Percentiles rank a stretch among this genome's conserved stretches.
phyloP scores from a whole-genome alignment of 495 filamentous ascomycete species.

The Poronia punctata region DNA sequence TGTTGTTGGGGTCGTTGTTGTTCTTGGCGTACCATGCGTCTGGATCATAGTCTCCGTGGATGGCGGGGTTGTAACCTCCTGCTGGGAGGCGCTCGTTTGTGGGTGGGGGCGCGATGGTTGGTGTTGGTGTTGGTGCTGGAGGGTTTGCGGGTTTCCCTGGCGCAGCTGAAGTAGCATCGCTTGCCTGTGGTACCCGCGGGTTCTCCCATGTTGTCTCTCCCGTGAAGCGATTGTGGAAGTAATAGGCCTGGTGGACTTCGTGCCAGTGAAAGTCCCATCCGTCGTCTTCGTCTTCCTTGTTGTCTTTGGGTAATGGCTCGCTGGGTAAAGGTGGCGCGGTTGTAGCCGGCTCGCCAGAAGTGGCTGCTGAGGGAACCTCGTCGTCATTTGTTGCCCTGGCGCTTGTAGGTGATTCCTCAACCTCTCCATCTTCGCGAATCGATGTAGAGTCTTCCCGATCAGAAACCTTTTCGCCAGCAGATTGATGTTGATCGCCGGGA shows the following conservation, averaged over 20 bases:
- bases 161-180: conserved; percentile 28
- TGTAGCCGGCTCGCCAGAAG: too few species aligned
- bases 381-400: conserved; percentile 3
- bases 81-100: conserved; percentile 25
- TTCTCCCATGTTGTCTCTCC: conserved; percentile 80
- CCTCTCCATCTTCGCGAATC: too few species aligned
- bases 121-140: conserved; percentile 2
- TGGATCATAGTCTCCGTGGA: conserved; percentile 93
- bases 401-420: too few species aligned
- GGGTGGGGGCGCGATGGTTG: conserved; percentile 25
- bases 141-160: too few species aligned
- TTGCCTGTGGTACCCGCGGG: conserved; percentile 69
- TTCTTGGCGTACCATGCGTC: conserved; percentile 80
- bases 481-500: too few species aligned
- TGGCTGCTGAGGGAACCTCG: neutral
- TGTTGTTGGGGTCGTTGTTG: conserved; percentile 22
- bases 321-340: conserved; percentile 34
- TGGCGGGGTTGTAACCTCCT: conserved; percentile 87
- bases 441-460: too few species aligned
- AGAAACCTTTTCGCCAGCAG: too few species aligned
- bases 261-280: conserved; percentile 90
- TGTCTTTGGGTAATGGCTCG: conserved; percentile 30
- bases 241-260: conserved; percentile 58
- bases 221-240: conserved; percentile 86
- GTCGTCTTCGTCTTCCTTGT: conserved; percentile 59